Evolutionary conservation across 192 early-diverging fungal genomes (phyloP).

Genomic region (Coemansia sp.): DNA sequence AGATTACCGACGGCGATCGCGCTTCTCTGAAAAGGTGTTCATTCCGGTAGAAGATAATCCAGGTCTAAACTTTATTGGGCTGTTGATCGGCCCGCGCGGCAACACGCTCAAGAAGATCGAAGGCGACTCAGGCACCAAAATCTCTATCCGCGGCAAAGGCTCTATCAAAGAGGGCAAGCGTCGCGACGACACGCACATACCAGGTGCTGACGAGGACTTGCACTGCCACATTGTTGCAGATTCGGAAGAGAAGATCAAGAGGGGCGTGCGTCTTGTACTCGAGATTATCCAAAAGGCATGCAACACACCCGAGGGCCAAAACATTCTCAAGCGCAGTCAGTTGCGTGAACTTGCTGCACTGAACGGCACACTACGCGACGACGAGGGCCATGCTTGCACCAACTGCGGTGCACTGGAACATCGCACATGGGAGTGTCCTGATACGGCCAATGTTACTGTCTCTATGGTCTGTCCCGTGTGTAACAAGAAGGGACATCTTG

Average conservation of each 20-base stretch:
- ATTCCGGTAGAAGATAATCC: constrained; percentile 95
- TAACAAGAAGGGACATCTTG: constrained; percentile 85
- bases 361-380: constrained; percentile 95
- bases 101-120: constrained; percentile 97
- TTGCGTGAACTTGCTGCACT: constrained; percentile 90
- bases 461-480: constrained; percentile 88
- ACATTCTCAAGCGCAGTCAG: constrained; percentile 93
- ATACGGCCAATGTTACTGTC: constrained; percentile 80
- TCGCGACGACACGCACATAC: constrained; percentile 61
- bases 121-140: constrained; percentile 88
- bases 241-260: constrained; percentile 81
- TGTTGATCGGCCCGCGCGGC: constrained; percentile 94
- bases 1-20: constrained; percentile 85
- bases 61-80: constrained; percentile 97
- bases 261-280: constrained; percentile 80
- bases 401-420: constrained; percentile 93
- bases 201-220: constrained; percentile 73
- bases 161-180: constrained; percentile 94
- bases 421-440: constrained; percentile 88
- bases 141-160: constrained; percentile 93
- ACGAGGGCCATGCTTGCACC: constrained; percentile 89
- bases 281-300: constrained; percentile 94
- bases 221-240: constrained; percentile 92
- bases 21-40: constrained; percentile 88
- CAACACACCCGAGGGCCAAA: constrained; percentile 91